Base-by-base conservation (phyloP, 768 basidiomycete species). In the Tulasnella sp. region DNA sequence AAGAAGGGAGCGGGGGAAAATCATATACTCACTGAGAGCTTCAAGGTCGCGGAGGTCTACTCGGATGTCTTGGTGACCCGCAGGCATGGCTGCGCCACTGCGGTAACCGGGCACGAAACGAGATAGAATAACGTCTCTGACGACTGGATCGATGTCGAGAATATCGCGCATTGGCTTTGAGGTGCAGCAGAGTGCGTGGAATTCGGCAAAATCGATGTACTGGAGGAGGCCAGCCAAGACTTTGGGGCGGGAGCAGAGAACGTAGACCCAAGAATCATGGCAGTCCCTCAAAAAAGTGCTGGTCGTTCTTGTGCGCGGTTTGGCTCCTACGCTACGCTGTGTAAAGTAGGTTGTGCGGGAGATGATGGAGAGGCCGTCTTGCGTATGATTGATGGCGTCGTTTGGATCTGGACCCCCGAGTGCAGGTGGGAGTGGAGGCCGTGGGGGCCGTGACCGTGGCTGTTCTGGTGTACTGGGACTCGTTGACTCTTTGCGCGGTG, bases 41-140 rank as follows among this genome's bases (percentile, higher is more conserved):
- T 89, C 85, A 19, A 93, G 82, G 81, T 93, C 90, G 67, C 85
- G 82, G 52, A 93, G 82, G 52, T 86, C 85, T 77, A 91, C 80
- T 3, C 85, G 84, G 31, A 92, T 85, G 31, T 75, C 77, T 25
- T 78, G 58, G 34, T 64, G 38, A 37, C 75, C 39, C n/a, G 52
- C 84, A 69, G 86, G 85, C 70, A 83, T 83, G n/a, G n/a, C 7
- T 84, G 80, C 52, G 82, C 80, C 86, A 58, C 86, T 81, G 69
- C 82, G 80, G 80, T 89, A 93, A 5, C 87, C 88, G 0, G 90
- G 89, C 1, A 94, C 85, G 79, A 86, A 91, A 42, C 80, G 82
- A 11, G 85, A 81, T n/a, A 88, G 82, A 42, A 87, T 80, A 76
- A 81, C 79, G 75, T 87, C 83, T 72, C 82, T 81, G 64, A 84